A percentile compares a stretch with the other conserved stretches of the same genome.
Conservation (phyloP, 768 basidiomycete genomes). For the Lactifluus hygrophoroides region DNA sequence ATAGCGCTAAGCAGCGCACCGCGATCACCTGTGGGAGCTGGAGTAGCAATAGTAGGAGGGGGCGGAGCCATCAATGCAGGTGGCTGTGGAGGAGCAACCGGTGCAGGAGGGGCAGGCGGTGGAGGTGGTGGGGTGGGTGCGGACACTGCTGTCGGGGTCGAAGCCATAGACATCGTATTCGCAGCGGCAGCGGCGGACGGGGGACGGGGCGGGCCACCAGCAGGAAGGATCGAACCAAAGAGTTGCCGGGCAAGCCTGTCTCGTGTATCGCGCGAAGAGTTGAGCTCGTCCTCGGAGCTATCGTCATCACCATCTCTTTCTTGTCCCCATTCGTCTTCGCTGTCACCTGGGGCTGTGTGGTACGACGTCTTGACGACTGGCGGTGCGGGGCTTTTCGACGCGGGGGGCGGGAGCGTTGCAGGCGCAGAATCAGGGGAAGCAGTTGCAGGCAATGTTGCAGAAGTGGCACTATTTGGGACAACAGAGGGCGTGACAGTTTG, state of each 20-base stretch:
- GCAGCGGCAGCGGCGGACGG: conserved; percentile 40
- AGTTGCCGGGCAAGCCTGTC: conserved; percentile 69
- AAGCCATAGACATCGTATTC: conserved; percentile 15
- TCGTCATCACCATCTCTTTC: conserved; percentile 62
- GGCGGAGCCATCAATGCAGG: conserved; percentile 27
- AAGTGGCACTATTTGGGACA: conserved; percentile 25
- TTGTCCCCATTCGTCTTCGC: conserved; percentile 81
- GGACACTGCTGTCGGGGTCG: conserved; percentile 26
- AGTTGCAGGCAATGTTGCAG: not conserved
- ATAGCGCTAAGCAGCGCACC: conserved; percentile 72
- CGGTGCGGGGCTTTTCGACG: conserved; percentile 45
- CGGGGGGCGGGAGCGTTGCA: conserved; percentile 28
- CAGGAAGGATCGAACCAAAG: conserved; percentile 63
- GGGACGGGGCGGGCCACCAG: conserved; percentile 32
- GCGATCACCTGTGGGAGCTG: conserved; percentile 40
- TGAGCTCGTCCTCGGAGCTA: conserved; percentile 73
- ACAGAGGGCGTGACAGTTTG: conserved; percentile 31
- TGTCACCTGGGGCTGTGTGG: conserved; percentile 48
- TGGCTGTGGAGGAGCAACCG: conserved; percentile 28
- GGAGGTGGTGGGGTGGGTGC: conserved; percentile 33
- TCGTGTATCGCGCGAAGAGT: conserved; percentile 52
- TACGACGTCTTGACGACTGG: conserved; percentile 48
- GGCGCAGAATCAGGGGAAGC: conserved; percentile 17
- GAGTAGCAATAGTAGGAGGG: conserved; percentile 23
- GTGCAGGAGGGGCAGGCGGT: conserved; percentile 31